Percentiles rank a stretch among this genome's conserved stretches.
phyloP scores from a whole-genome alignment of 192 early-diverging fungal species.

The Haplosporangium gracile region DNA sequence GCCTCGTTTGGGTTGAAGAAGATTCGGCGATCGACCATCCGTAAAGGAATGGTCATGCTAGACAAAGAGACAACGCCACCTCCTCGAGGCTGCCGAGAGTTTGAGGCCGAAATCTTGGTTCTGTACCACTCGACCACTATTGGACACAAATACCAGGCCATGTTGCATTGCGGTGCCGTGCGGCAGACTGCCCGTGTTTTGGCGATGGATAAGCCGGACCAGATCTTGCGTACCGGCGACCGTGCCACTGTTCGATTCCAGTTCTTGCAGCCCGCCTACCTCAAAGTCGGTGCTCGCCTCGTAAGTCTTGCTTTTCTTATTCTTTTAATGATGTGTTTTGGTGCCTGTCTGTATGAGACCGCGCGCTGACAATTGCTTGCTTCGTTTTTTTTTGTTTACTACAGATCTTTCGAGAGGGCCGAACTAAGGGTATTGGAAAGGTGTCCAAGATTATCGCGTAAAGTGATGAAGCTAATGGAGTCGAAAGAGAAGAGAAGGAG shows the following conservation, averaged over 20 bases:
- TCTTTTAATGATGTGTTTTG: no score
- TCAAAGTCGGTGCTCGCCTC: slow-evolving; percentile 69
- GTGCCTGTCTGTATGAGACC: not conserved
- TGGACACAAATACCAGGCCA: slow-evolving; percentile 91
- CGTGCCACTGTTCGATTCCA: slow-evolving; percentile 73
- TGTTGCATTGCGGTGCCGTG: slow-evolving; percentile 91
- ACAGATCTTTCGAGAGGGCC: slow-evolving; percentile 81
- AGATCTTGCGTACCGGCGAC: slow-evolving; percentile 88
- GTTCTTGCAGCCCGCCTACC: slow-evolving; percentile 85
- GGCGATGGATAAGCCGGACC: slow-evolving; percentile 69
- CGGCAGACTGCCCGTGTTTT: slow-evolving; percentile 91
- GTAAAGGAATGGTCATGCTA: slow-evolving; percentile 90
- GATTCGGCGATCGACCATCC: slow-evolving; percentile 79
- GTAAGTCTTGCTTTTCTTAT: slow-evolving; percentile 37
- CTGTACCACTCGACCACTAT: slow-evolving; percentile 95
- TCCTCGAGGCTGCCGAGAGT: slow-evolving; percentile 73
- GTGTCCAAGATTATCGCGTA: slow-evolving; percentile 68
- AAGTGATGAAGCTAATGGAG: not conserved
- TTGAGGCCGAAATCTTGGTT: slow-evolving; percentile 94
- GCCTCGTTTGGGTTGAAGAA: slow-evolving; percentile 90
- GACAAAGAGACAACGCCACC: slow-evolving; percentile 58
- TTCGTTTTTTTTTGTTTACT: not conserved
- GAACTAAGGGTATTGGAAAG: slow-evolving; percentile 94
- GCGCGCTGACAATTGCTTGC: not conserved
- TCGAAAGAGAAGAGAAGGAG: not conserved